Evolutionary conservation across 208 protist species (phyloP).

Genomic region (Crithidia sp.): DNA sequence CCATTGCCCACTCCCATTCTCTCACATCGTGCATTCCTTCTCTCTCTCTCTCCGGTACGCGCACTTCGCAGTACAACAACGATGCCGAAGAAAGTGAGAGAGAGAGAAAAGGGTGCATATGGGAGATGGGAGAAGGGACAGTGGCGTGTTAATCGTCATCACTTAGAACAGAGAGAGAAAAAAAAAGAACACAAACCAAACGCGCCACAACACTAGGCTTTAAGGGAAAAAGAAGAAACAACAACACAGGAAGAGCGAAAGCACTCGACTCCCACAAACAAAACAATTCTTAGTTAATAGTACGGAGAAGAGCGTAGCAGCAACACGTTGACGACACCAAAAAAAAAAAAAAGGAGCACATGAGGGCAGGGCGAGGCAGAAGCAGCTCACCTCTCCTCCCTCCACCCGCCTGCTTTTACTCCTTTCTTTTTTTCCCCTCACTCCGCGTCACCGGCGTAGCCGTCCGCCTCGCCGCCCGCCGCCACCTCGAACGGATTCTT

Average conservation of each 20-base stretch:
- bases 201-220: too few relatives aligned
- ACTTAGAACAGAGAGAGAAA: too few relatives aligned
- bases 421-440: constrained; percentile 26
- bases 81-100: neutral
- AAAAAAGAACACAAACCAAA: too few relatives aligned
- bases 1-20: too few relatives aligned
- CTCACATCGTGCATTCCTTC: too few relatives aligned
- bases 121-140: neutral
- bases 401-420: constrained; percentile 1
- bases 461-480: constrained; percentile 43
- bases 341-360: neutral
- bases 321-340: too few relatives aligned
- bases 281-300: too few relatives aligned
- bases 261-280: too few relatives aligned
- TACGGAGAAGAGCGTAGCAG: too few relatives aligned
- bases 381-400: neutral
- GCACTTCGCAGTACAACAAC: neutral
- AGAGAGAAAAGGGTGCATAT: neutral
- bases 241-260: too few relatives aligned
- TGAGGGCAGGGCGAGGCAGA: neutral
- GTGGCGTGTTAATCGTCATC: constrained; percentile 1
- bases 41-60: too few relatives aligned
- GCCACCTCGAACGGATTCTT: constrained; percentile 81
- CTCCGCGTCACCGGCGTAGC: constrained; percentile 63
- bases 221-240: too few relatives aligned